A percentile compares a stretch with the other conserved stretches of the same genome.
phyloP scores from a whole-genome alignment of 441 rosid genomes.

The Pelargonium myrrhifolium region DNA sequence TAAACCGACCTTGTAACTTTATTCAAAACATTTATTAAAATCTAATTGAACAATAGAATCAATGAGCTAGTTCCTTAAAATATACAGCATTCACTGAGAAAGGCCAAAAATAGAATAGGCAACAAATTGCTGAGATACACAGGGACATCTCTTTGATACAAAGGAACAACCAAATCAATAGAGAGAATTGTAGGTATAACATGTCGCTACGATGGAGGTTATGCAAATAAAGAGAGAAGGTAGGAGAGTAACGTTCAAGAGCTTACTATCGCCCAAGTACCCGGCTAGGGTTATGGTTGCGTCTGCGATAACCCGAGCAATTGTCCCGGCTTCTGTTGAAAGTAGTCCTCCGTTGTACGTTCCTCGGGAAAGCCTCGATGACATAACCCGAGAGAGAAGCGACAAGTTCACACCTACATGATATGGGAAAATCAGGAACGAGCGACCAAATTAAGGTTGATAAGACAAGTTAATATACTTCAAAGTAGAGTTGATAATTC shows the following conservation, averaged over 20 bases:
- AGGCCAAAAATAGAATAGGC: too few relatives aligned
- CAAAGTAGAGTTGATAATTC: too few relatives aligned
- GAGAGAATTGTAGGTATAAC: slow-evolving; percentile 87
- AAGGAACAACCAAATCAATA: slow-evolving; percentile 24
- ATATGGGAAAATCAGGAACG: too few relatives aligned
- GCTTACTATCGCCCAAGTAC: slow-evolving; percentile 55
- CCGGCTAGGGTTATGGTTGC: slow-evolving; percentile 89
- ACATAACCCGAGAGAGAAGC: slow-evolving; percentile 89
- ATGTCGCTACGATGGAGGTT: slow-evolving; percentile 71
- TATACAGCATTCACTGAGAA: too few relatives aligned
- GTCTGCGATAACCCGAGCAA: slow-evolving; percentile 92
- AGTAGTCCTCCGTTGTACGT: slow-evolving; percentile 96
- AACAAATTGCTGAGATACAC: too few relatives aligned
- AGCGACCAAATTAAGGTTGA: too few relatives aligned
- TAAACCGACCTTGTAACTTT: too few relatives aligned
- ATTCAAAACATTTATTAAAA: too few relatives aligned
- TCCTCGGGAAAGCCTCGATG: slow-evolving; percentile 94
- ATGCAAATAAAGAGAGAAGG: slow-evolving; percentile 75
- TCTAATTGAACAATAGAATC: too few relatives aligned
- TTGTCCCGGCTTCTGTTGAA: slow-evolving; percentile 94
- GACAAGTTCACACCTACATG: slow-evolving; percentile 77
- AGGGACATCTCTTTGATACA: too few relatives aligned
- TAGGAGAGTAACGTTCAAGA: slow-evolving; percentile 74
- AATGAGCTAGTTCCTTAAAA: too few relatives aligned
- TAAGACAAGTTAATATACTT: too few relatives aligned